A percentile compares a stretch with the other conserved stretches of the same genome.
These are phyloP conservation scores for Sclerotinia borealis DNA, from an alignment of 2,329 filamentous ascomycete species.

Conservation along the genomic window DNA sequence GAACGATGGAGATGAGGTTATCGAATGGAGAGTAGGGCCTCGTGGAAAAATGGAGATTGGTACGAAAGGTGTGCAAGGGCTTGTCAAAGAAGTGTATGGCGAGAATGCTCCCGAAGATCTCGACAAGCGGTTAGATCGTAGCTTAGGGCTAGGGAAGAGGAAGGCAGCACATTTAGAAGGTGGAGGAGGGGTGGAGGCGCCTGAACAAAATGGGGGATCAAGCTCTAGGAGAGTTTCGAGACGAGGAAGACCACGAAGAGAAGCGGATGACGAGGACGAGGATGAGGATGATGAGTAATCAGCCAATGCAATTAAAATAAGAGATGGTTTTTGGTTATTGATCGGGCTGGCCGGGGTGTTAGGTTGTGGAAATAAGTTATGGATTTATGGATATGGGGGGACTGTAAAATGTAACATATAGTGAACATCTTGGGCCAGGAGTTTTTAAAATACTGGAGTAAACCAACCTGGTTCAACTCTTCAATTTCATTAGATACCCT, in stretches of 20 bases:
- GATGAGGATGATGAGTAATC: conserved; percentile 1
- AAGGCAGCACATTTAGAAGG: conserved; percentile 15
- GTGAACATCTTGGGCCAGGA: background rate
- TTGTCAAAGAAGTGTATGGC: conserved; percentile 59
- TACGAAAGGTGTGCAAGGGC: conserved; percentile 63
- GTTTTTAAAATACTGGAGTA: background rate
- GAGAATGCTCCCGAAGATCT: conserved; percentile 45
- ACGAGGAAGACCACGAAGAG: background rate
- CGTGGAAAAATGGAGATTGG: conserved; percentile 82
- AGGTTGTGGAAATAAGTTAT: background rate
- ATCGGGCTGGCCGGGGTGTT: background rate
- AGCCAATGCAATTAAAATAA: background rate
- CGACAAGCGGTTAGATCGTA: conserved; percentile 54
- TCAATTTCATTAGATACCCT: background rate
- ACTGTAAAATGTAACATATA: background rate
- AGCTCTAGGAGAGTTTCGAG: background rate
- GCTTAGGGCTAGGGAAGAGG: conserved; percentile 46
- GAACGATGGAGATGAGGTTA: conserved; percentile 63
- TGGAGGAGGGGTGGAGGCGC: conserved; percentile 21
- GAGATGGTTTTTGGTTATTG: background rate
- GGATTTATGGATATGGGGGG: background rate
- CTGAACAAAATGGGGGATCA: conserved; percentile 14
- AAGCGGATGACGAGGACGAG: background rate
- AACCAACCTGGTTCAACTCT: background rate
- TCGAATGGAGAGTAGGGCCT: conserved; percentile 80